Evolutionary conservation across 1,139 yeast genomes (phyloP), one percentile per base, ranked within the genome.

Genomic region (Blastobotrys capitulatus): DNA sequence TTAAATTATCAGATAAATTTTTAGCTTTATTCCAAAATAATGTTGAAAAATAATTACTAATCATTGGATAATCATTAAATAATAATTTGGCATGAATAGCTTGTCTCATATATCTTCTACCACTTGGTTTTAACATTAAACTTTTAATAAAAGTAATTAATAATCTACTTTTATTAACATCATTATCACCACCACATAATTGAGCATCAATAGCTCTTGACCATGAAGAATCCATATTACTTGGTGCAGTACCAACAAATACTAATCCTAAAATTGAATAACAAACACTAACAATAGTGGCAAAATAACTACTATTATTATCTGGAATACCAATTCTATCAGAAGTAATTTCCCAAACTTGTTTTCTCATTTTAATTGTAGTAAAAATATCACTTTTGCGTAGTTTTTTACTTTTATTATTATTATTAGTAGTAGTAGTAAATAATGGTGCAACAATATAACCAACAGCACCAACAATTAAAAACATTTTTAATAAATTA

Each of bases 161-260:
- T 25, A 69, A 54, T 20, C 68, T 54, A n/a, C 50, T 46, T 19
- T 54, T 50, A 35, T 58, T 55, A 51, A 60, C 52, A 13, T 55
- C 54, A n/a, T 51, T 47, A 46, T 67, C 71, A 13, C 72, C 72
- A 22, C 72, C 72, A 44, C 67, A 59, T 7, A 69, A 63, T 55
- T 69, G 72, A n/a, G 70, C 62, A 49, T 68, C 71, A 42, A 65
- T 60, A 6, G 72, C 71, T 15, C 65, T 57, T 10, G 57, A 39
- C 47, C 49, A 44, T 16, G 49, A 35, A 27, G 13, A 15, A 16
- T 43, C 44, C 22, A 12, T n/a, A 22, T 32, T 38, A n/a, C 39
- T 22, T 13, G 42, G 26, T 7, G 40, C 40, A n/a, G 2, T 6
- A 6, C 18, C 6, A n/a, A 26, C 19, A 32, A 47, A 36, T 20